A percentile compares a stretch with the other conserved stretches of the same genome.
These are phyloP conservation scores for Cucurbitaria berberidis DNA, from an alignment of 2,329 filamentous ascomycete species.

Conservation along the genomic window DNA sequence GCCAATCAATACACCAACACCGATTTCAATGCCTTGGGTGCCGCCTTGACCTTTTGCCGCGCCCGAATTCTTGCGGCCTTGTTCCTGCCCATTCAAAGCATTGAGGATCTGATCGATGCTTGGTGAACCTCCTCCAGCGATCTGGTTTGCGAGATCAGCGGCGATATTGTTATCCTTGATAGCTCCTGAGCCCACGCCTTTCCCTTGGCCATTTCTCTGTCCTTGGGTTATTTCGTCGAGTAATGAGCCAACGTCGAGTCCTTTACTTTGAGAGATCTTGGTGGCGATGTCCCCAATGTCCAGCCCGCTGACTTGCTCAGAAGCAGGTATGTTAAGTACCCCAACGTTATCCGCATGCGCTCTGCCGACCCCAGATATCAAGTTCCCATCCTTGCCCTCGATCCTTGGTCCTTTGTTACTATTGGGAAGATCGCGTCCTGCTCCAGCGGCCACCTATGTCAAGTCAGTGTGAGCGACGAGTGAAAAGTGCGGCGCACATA, in stretches of 20 bases:
- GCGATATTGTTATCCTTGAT: slow-evolving; percentile 15
- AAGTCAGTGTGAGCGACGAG: slow-evolving; percentile 21
- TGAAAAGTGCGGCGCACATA: slow-evolving; percentile 20
- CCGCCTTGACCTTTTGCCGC: slow-evolving; percentile 8
- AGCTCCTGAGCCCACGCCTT: slow-evolving; percentile 10
- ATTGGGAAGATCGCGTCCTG: slow-evolving; percentile 34
- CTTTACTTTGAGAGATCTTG: slow-evolving; percentile 20
- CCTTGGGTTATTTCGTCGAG: slow-evolving; percentile 21
- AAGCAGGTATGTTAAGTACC: slow-evolving; percentile 15
- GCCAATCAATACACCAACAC: too few species aligned
- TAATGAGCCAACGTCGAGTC: slow-evolving; percentile 27
- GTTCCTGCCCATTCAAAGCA: slow-evolving; percentile 18
- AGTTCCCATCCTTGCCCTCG: slow-evolving; percentile 32
- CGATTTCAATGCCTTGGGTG: too few species aligned
- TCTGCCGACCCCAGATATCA: slow-evolving; percentile 31
- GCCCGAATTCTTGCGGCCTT: slow-evolving; percentile 15
- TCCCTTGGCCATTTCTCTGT: slow-evolving; percentile 13
- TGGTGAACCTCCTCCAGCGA: slow-evolving; percentile 20
- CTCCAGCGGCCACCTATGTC: slow-evolving; percentile 31
- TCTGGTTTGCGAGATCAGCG: slow-evolving; percentile 25
- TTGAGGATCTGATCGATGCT: slow-evolving; percentile 17
- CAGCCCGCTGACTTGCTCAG: slow-evolving; percentile 13
- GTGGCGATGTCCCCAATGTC: slow-evolving; percentile 16
- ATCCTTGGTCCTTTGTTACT: slow-evolving; percentile 27
- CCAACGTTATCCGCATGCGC: slow-evolving; percentile 16